Evolutionary conservation across 75 land plant species (phyloP), one percentile per base, ranked within the genome.

Genomic region (Pseudotsuga menziesii): DNA sequence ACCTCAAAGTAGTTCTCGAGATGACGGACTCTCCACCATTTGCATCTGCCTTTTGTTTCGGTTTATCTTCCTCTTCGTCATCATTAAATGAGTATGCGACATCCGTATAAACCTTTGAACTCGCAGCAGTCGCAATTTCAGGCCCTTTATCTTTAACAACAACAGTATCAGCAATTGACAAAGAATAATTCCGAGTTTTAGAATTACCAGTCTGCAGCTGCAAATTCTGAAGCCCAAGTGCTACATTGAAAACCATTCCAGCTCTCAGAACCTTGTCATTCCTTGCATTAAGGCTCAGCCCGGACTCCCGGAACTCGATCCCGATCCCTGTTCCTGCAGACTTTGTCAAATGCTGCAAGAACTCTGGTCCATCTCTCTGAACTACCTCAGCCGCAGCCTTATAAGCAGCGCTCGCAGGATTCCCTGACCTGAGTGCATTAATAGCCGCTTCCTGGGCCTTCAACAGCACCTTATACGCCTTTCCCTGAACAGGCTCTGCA

Each of bases 361-460:
- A 76, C 67, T 96, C 95, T 6, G 94, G 88, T 11, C 89, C 93
- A 54, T 89, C 95, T 23, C 55, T 78, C 79, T 94, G 85, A 23
- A 96, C 90, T 14, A 88, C 88, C 16, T 83, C 79, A n/a, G 82
- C 70, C 1, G 94, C 97, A 0, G 97, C 92, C 61, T 85, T 84
- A 76, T 96, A 96, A 4, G 77, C 99, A 60, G 82, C 77, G 56
- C 81, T 84, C n/a, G 85, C 66, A 36, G 80, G 82, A 63, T 85
- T 90, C 11, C 94, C 97, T 1, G 97, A 90, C 70, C 83, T 86
- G 76, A 96, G 63, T 4, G 91, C 89, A 82, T 36, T 77, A 9
- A 96, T 90, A 1, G 94, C 97, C 19, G 99, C 92, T 56, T 96
- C 94, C 48, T 96, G 99, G 23, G 99, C 97, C 78, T 90, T 90